These are phyloP conservation scores for Ceratocystis variospora DNA, from an alignment of 2,329 filamentous ascomycete species.

Conservation along the genomic window DNA sequence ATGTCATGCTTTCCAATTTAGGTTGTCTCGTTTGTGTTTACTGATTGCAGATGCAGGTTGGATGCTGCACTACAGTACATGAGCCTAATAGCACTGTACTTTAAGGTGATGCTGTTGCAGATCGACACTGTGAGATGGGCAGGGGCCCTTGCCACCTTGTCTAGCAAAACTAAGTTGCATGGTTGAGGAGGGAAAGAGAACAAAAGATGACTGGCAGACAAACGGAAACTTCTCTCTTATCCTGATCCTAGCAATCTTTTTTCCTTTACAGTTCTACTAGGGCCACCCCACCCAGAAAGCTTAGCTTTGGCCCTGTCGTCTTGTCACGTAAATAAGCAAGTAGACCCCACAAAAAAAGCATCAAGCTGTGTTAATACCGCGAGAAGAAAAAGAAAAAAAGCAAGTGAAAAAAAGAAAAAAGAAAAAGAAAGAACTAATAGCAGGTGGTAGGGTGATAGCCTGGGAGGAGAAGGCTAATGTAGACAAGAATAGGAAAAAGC, in stretches of 20 bases:
- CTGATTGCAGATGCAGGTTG: not conserved
- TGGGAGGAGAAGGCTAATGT: not conserved
- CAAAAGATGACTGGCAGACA: constrained; percentile 12
- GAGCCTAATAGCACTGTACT: not conserved
- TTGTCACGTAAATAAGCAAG: constrained; percentile 1
- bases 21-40: constrained; percentile 12
- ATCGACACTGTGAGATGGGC: constrained; percentile 3
- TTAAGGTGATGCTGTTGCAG: not conserved
- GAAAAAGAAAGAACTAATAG: not conserved
- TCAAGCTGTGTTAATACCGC: no score
- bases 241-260: not conserved
- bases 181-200: not conserved
- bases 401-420: not conserved
- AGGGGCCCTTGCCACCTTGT: constrained; percentile 3
- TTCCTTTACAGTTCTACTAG: not conserved
- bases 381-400: not conserved
- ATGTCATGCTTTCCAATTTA: constrained; percentile 2
- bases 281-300: not conserved
- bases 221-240: constrained; percentile 9
- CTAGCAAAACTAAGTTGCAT: constrained; percentile 1
- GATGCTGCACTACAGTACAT: not conserved
- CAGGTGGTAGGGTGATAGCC: not conserved
- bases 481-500: not conserved
- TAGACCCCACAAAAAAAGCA: not conserved
- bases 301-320: not conserved